phyloP scores from a whole-genome alignment of 2,329 filamentous ascomycete species.

The Aureobasidium sp. region DNA sequence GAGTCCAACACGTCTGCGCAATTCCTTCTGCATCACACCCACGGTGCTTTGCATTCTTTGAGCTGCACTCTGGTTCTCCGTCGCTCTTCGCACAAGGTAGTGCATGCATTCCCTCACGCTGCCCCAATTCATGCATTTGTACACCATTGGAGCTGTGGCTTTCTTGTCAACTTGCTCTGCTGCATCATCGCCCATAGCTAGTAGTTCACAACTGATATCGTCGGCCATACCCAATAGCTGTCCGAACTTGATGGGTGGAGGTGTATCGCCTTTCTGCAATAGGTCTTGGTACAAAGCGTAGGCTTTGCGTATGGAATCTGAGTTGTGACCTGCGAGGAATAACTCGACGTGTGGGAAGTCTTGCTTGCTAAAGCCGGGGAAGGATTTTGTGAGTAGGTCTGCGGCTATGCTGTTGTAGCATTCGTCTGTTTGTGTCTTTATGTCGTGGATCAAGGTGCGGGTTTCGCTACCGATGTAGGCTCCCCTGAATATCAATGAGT shows the following conservation, averaged over 20 bases:
- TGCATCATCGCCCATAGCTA: constrained; percentile 5
- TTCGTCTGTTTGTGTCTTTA: constrained; percentile 20
- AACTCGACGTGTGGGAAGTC: constrained; percentile 18
- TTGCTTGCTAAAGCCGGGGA: constrained; percentile 13
- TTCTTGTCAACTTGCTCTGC: not conserved
- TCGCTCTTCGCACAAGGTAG: constrained; percentile 20
- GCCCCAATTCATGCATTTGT: constrained; percentile 23
- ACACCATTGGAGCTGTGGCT: constrained; percentile 16
- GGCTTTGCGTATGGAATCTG: constrained; percentile 12
- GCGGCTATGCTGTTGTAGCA: constrained; percentile 21
- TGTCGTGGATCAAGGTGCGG: constrained; percentile 20
- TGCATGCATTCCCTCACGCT: constrained; percentile 23
- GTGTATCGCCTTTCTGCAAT: not conserved
- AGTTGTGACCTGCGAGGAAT: constrained; percentile 25
- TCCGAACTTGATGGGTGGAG: constrained; percentile 16
- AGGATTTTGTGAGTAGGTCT: constrained; percentile 17
- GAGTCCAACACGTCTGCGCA: not conserved
- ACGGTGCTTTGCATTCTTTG: not conserved
- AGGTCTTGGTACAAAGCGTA: not conserved
- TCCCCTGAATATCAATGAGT: constrained; percentile 28
- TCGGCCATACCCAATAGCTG: constrained; percentile 25
- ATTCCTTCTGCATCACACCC: constrained; percentile 1
- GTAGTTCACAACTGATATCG: constrained; percentile 18
- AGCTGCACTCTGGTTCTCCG: constrained; percentile 20
- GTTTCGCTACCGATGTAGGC: constrained; percentile 44